Evolutionary conservation across 306 rosid species (phyloP), one percentile per base, ranked within the genome.

Genomic region (Vicia faba): DNA sequence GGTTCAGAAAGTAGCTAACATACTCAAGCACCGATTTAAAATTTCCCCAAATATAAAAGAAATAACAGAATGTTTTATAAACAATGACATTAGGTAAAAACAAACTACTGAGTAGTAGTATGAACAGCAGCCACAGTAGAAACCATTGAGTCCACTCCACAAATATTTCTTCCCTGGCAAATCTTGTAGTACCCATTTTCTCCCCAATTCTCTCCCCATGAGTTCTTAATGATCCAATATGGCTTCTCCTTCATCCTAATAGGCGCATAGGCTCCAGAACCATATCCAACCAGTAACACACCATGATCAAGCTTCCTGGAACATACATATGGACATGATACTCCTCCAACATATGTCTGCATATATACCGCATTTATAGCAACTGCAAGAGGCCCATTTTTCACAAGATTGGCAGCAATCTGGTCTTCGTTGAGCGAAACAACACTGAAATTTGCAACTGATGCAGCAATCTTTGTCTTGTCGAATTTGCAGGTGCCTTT

Each of bases 311-410:
- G 43, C 33, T 85, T 39, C 84, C 46, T 90, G 62, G 97, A 83
- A 72, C 99, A 93, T 60, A 93, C 78, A 82, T 83, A 93, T 11
- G 97, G 99, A 80, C 99, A 93, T 31, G 99, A 93, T 3, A 90
- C 97, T 46, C 99, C 99, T 0, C 95, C 90, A 0, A 90, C 53
- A 35, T 95, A 90, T 57, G 99, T 90, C 70, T 95, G 99, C 99
- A 95, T 95, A 75, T 73, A 95, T 61, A 82, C 99, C 7, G 99
- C 96, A 55, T 95, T 95, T 72, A 95, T 90, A 54, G 96, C 97
- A 81, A 95, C 99, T 88, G 92, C 99, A 66, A 95, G 96, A 62
- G 99, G 99, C 12, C 99, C 99, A 44, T 95, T 88, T 67, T 86
- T 79, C 3, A 95, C 97, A 16, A 95, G 89, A 79, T 95, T 95